A percentile compares a stretch with the other conserved stretches of the same genome.
phyloP scores from a whole-genome alignment of 768 basidiomycete genomes.

The Mycena rebaudengoi region DNA sequence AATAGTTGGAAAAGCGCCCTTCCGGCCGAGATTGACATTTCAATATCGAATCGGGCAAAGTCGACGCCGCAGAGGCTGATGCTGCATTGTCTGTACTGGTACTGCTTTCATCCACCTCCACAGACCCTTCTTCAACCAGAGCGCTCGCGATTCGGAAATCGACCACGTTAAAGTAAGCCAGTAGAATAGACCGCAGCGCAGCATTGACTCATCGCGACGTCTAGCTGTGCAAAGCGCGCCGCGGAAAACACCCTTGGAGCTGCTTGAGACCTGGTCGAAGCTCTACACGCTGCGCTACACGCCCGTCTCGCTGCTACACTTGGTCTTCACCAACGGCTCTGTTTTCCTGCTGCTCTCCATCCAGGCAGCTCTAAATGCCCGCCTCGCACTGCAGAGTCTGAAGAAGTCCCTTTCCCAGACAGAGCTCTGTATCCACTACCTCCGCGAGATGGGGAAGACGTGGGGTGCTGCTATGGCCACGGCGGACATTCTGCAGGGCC shows the following conservation, averaged over 20 bases:
- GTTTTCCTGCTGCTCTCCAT: conserved; percentile 46
- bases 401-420: conserved; percentile 17
- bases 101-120: conserved; percentile 46
- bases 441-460: conserved; percentile 11
- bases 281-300: conserved; percentile 46
- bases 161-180: conserved; percentile 27
- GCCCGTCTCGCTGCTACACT: conserved; percentile 45
- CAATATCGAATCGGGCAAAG: conserved; percentile 29
- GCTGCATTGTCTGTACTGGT: conserved; percentile 46
- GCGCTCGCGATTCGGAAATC: conserved; percentile 12
- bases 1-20: conserved; percentile 36
- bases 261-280: conserved; percentile 42
- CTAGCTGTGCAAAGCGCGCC: conserved; percentile 45
- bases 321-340: conserved; percentile 49
- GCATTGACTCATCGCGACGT: background rate
- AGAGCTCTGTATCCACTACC: conserved; percentile 16
- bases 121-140: conserved; percentile 37
- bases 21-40: conserved; percentile 39
- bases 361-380: conserved; percentile 32
- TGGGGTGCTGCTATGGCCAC: too few relatives aligned
- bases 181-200: background rate
- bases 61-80: conserved; percentile 40
- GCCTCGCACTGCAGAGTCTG: conserved; percentile 20
- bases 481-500: too few relatives aligned
- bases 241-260: conserved; percentile 45